Evolutionary conservation across 1,284 basidiomycete species (phyloP), one percentile per base, ranked within the genome.

Genomic region (Ceratobasidium sp.): DNA sequence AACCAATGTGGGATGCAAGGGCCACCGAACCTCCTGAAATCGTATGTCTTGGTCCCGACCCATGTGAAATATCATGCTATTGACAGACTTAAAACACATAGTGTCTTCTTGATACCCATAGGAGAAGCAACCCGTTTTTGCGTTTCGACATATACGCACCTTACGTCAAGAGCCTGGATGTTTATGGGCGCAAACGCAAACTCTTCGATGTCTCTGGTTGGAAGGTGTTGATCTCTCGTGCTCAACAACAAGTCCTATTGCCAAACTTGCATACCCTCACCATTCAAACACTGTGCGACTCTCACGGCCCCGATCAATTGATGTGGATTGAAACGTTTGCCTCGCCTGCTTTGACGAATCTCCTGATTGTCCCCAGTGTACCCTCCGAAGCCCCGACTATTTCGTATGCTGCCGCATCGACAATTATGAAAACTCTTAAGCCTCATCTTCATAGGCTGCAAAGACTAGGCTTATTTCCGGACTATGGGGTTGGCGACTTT

Each of bases 141-240:
- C 66, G 64, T 9, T 66, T 49, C 17, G 64, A 66, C 64, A n/a
- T 66, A 19, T 66, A 66, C 43, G 64, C 64, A 22, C 44, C 64
- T 4, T 29, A 66, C 64, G 64, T 66, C n/a, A n/a, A 46, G n/a
- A 4, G 17, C 32, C 25, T 66, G 22, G 43, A 51, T 15, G n/a
- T 66, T 32, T 66, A 49, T 32, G 64, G 64, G 9, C 19, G 15
- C 34, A 32, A 64, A 37, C 3, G 22, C 19, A 7, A 40, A 19
- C 17, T n/a, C 11, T 64, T 64, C 22, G 8, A 22, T 3, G 32
- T 64, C 61, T 19, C 32, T n/a, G 34, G 40, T 8, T 64, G 61
- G 61, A 9, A 25, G 22, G 15, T 44, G 3, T 44, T 64, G 22
- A 64, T 64, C 9, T 9, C 29, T n/a, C 61, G 61, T 15, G 32